phyloP scores from a whole-genome alignment of 2,329 filamentous ascomycete species.

The Fusarium caatingaense region DNA sequence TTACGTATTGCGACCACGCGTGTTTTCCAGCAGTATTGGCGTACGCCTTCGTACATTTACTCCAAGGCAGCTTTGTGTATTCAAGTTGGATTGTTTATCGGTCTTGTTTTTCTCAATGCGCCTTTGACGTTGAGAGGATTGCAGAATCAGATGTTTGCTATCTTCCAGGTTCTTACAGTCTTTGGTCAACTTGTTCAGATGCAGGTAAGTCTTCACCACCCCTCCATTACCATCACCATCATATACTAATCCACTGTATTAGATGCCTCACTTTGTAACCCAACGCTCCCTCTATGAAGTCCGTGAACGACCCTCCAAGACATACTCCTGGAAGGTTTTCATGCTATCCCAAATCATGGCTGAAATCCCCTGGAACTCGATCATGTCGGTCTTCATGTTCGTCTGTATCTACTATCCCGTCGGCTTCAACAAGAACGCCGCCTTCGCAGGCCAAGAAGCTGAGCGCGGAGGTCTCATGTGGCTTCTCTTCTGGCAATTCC shows the following conservation, averaged over 20 bases:
- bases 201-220: slow-evolving; percentile 10
- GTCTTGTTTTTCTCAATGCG: slow-evolving; percentile 81
- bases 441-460: slow-evolving; percentile 36
- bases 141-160: slow-evolving; percentile 88
- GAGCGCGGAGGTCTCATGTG: slow-evolving; percentile 75
- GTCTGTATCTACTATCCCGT: slow-evolving; percentile 88
- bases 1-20: slow-evolving; percentile 74
- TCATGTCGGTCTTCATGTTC: slow-evolving; percentile 80
- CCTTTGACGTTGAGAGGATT: slow-evolving; percentile 79
- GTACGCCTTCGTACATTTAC: slow-evolving; percentile 89
- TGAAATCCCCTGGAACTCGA: slow-evolving; percentile 85
- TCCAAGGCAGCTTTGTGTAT: slow-evolving; percentile 79
- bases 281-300: slow-evolving; percentile 87
- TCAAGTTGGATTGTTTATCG: slow-evolving; percentile 77
- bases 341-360: slow-evolving; percentile 85
- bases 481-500: slow-evolving; percentile 72
- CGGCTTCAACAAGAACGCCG: slow-evolving; percentile 77
- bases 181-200: slow-evolving; percentile 80
- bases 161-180: slow-evolving; percentile 85
- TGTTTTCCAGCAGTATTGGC: slow-evolving; percentile 93
- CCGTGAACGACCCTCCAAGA: slow-evolving; percentile 84
- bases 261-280: slow-evolving; percentile 85
- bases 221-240: too few species aligned
- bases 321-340: slow-evolving; percentile 87
- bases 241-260: too few species aligned